Evolutionary conservation across 768 basidiomycete genomes (phyloP).

Genomic region (Auricularia sp.): DNA sequence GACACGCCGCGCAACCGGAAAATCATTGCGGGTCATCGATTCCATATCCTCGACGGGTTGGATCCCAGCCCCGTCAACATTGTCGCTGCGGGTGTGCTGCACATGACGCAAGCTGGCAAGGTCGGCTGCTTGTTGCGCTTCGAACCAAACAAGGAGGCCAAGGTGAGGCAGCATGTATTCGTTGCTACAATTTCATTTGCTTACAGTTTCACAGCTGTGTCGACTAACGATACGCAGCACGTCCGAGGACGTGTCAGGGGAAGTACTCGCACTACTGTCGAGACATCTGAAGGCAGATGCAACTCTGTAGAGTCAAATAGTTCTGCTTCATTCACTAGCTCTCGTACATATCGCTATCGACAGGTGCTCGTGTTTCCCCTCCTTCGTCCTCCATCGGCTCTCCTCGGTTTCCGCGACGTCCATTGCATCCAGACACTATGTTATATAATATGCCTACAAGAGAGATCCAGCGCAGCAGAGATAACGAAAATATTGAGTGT

Average conservation of each 20-base stretch:
- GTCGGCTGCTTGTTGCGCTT: constrained; percentile 88
- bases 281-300: constrained; percentile 17
- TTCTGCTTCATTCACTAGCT: not conserved
- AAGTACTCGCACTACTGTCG: constrained; percentile 49
- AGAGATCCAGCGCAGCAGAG: not conserved
- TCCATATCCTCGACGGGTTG: constrained; percentile 72
- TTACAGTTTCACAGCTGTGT: constrained; percentile 51
- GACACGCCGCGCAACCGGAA: constrained; percentile 65
- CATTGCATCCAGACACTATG: constrained; percentile 1
- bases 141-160: constrained; percentile 93
- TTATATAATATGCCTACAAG: not conserved
- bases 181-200: not conserved
- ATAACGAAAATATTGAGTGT: too few species aligned
- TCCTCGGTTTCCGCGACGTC: not conserved
- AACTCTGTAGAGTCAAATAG: not conserved
- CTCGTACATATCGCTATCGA: not conserved
- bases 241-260: constrained; percentile 76
- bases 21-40: constrained; percentile 65
- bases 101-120: constrained; percentile 85
- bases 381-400: not conserved
- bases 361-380: not conserved
- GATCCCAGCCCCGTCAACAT: constrained; percentile 93
- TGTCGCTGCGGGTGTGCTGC: constrained; percentile 92
- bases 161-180: constrained; percentile 40
- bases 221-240: constrained; percentile 91